Base-by-base conservation (phyloP, 2,329 filamentous ascomycete genomes). In the Biscogniauxia mediterranea region DNA sequence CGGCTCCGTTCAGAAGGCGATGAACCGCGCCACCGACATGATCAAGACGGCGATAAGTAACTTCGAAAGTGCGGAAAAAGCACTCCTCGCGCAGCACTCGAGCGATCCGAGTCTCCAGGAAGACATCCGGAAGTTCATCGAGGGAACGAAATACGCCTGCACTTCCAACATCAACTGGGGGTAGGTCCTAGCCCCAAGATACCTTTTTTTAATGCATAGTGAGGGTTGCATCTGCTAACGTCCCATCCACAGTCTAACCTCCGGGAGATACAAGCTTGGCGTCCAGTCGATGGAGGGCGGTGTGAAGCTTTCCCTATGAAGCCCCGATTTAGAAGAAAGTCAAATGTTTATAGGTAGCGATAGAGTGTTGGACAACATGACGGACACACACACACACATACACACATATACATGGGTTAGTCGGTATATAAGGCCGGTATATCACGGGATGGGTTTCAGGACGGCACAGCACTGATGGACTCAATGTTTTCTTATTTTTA, bases 111-210 rank as follows among this genome's bases (percentile, higher is more conserved):
- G 57, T 20, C 4, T 58, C 32, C 58, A 57, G 8, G 55, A 57
- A 20, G 57, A 58, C 26, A 54, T 66, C 15, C 51, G 53, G 5
- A 66, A 60, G 20, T 61, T 58, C 20, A 54, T 64, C 5, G 60
- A 65, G 3, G 63, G 49, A 3, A 64, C 56, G 55, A 67, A 65
- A 52, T 64, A 61, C 57, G 65, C 61, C 19, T 62, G 53, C 21
- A 64, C 56, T 3, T 50, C 59, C 1, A 67, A 67, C 17, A 19
- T 67, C 21, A 65, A 64, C 38, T 65, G 63, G 63, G 62, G 61
- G 63, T 62, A 59, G 26, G 59, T 46, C 13, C 38, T 46, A 15
- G 38, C 17, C 11, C 17, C 13, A 11, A 46, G 13, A n/a, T 11
- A 46, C 13, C 2, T 5, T 46, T 46, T 46, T n/a, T n/a, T n/a